Evolutionary conservation across 768 basidiomycete genomes (phyloP), one percentile per base, ranked within the genome.

Genomic region (Xerocomellus chrysenteron): DNA sequence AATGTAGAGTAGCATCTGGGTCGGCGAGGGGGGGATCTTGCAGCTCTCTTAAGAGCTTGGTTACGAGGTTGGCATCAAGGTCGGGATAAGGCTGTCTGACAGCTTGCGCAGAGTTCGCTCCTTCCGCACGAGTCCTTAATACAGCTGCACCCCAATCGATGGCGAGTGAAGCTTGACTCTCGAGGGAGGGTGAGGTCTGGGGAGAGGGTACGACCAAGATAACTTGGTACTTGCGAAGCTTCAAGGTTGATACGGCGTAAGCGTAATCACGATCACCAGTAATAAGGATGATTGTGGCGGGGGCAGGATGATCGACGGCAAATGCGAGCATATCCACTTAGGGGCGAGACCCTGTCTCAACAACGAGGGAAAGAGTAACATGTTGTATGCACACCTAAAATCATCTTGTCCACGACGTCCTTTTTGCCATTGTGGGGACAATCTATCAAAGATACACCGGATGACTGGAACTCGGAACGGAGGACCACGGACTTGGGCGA

Each of bases 191-290:
- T 42, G 82, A 77, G 4, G 74, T 67, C 9, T 67, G 69, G 16
- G 73, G 68, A 5, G 28, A 59, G 6, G 78, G 77, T 42, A 76
- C 74, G 43, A 87, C 69, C 26, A 87, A 58, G 45, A 86, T 71
- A 36, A 87, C 77, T 17, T 74, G 70, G 65, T 83, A 84, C 44
- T 73, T 72, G 55, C 84, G 78, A 50, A 82, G 74, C 33, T 81
- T 79, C 46, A 88, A 71, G 36, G 75, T 73, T 2, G 86, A 81
- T 44, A 86, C 68, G n/a, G 82, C 81, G 64, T 86, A 88, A 5
- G 81, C 80, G 60, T 86, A 82, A 65, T 88, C 86, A 41, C 84
- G 77, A 68, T 89, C 86, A 17, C 82, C 84, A 0, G 86, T 79
- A 61, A 90, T 84, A 37, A 90, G 73, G 43, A 88, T 69, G 60